Conservation (phyloP, 805 yeast species). For the Wickerhamomyces hampshirensis region DNA sequence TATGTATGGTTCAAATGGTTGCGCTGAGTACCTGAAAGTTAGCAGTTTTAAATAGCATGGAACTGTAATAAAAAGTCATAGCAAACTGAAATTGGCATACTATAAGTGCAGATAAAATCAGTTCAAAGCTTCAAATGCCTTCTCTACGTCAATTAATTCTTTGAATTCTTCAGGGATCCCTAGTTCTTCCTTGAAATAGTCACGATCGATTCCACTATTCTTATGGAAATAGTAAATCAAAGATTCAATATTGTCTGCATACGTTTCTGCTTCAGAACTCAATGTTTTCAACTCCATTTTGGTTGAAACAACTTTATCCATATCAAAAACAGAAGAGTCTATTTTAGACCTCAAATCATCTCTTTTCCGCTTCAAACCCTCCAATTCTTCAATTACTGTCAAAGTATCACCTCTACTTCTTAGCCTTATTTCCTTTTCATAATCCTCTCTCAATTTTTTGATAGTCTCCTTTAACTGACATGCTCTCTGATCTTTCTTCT, state of each 20-base stretch:
- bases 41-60: no score
- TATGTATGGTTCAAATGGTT: no score
- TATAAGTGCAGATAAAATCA: no score
- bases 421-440: constrained; percentile 6
- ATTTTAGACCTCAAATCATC: constrained; percentile 5
- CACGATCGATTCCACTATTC: constrained; percentile 26
- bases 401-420: constrained; percentile 3
- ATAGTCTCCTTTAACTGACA: constrained; percentile 12
- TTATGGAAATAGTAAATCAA: constrained; percentile 33
- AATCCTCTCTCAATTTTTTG: constrained; percentile 5
- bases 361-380: constrained; percentile 10
- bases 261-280: constrained; percentile 8
- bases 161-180: constrained; percentile 40
- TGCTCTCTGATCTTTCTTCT: constrained; percentile 1
- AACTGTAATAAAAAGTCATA: no score
- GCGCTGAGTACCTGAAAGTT: no score
- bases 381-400: constrained; percentile 6
- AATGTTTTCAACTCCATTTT: constrained; percentile 11
- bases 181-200: constrained; percentile 33
- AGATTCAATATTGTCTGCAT: constrained; percentile 39
- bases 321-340: constrained; percentile 9
- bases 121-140: constrained; percentile 4
- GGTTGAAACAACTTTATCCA: constrained; percentile 12
- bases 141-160: constrained; percentile 19
- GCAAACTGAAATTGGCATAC: no score